Base-by-base conservation (phyloP, 73 alveolate species). In the Paramecium caudatum region DNA sequence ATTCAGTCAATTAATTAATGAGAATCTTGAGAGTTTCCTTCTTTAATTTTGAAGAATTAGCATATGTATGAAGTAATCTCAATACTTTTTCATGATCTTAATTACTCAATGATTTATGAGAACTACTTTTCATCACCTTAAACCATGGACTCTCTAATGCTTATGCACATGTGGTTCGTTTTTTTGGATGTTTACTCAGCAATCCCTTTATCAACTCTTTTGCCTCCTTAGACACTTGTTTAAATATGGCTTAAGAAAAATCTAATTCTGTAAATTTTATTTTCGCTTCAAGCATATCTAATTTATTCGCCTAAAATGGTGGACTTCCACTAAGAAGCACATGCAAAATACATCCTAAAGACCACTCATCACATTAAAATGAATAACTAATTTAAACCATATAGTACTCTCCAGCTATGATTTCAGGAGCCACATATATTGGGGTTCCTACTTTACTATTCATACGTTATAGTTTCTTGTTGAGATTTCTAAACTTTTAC, bases 61-160 rank as follows among this genome's bases (percentile, higher is more conserved):
- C 78, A 61, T 90, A 94, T 3, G 91, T 85, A 25, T 90, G 48
- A 43, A 94, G 41, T n/a, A 65, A 33, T 65, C 85, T 91, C 3
- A 25, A 55, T 3, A 94, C 17, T 9, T 91, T 91, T 30, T 94
- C 95, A 21, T 61, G 90, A 5, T 74, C 61, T 25, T 93, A 47
- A 7, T 48, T 70, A 41, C 47, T 65, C 19, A 61, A 69, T 8
- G 78, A 37, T 27, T 62, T 78, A 46, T 62, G 92, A 34, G 91
- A 46, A 55, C 80, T 55, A 41, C 27, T 32, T 69, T 46, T 80
- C 70, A 81, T 47, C 61, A 91, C 92, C 91, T 95, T 90, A 30
- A 98, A 92, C 99, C 99, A 98, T 25, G 90, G 78, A 92, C 96
- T 98, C 36, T 94, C 95, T 85, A 92, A 95, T 1, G 99, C 99